A percentile compares a stretch with the other conserved stretches of the same genome.
These are phyloP conservation scores for Metschnikowia matae DNA, from an alignment of 805 yeast genomes.

Conservation along the genomic window DNA sequence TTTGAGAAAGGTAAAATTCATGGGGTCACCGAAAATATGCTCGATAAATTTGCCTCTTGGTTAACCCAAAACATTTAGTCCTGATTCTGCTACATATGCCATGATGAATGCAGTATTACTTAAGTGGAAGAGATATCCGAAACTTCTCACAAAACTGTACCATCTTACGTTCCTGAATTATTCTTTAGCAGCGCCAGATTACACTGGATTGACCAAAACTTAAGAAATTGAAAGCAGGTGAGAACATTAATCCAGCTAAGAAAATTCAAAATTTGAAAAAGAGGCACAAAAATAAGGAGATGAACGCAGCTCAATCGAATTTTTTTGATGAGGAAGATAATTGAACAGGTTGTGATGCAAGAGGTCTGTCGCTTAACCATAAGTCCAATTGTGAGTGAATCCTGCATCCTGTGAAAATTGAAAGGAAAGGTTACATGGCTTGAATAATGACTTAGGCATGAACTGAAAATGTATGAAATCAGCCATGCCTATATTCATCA, in stretches of 20 bases:
- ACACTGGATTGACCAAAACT: not conserved
- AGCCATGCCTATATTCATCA: no score
- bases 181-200: not conserved
- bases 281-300: not conserved
- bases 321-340: not conserved
- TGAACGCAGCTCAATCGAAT: not conserved
- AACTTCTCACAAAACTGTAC: not conserved
- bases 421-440: no score
- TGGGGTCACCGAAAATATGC: conserved; percentile 33
- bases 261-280: not conserved
- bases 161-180: not conserved
- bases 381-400: not conserved
- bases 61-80: conserved; percentile 12
- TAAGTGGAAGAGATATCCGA: not conserved
- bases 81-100: not conserved
- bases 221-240: not conserved
- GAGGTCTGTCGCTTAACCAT: no score
- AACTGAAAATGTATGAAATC: no score
- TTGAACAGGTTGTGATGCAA: not conserved
- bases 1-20: conserved; percentile 32
- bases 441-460: no score
- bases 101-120: not conserved
- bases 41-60: conserved; percentile 31
- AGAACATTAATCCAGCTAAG: not conserved
- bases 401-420: not conserved